Base-by-base conservation (phyloP, 441 rosid genomes). In the Jatropha multifida region DNA sequence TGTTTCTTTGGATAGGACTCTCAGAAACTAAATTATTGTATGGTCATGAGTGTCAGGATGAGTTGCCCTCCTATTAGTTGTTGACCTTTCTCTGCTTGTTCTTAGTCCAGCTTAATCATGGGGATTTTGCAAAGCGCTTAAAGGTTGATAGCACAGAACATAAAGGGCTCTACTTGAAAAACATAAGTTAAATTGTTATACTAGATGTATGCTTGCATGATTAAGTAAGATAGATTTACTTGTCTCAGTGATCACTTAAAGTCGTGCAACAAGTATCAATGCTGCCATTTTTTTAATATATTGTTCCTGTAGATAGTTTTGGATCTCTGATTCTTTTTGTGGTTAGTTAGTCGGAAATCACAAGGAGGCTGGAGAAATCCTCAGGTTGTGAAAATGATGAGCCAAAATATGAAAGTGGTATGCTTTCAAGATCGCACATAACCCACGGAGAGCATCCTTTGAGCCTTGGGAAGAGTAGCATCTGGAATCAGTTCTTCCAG, bases 301-400 rank as follows among this genome's bases (percentile, higher is more conserved):
- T 62, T 77, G 9, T 73, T 71, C 69, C 78, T 76, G 76, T 66
- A 67, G 75, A 74, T 68, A 61, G 71, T 62, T 77, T 61, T 73
- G 82, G 82, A 73, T 88, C 76, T 87, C 93, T 93, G 78, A 95
- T 69, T 87, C 71, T 85, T 83, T 88, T 73, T 86, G 85, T 88
- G 98, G 86, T 88, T 96, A 89, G 97, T 86, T 87, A 96, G 99
- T 87, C 99, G 87, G 99, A 95, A 90, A 90, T 93, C 79, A 82
- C 99, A 65, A 87, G 97, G 92, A 96, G 87, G 88, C 71, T 90
- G 89, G 98, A 92, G 81, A 90, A 90, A 77, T 85, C 92, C 27
- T 71, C 81, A 10, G 81, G 76, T 54, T 74, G 58, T 69, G 94
- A 86, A 60, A 81, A 79, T 66, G 88, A 88, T n/a, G 94, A 87